Evolutionary conservation across 148 eudicot genomes (phyloP), one percentile per base, ranked within the genome.

Genomic region (Vaccinium corymbosum): DNA sequence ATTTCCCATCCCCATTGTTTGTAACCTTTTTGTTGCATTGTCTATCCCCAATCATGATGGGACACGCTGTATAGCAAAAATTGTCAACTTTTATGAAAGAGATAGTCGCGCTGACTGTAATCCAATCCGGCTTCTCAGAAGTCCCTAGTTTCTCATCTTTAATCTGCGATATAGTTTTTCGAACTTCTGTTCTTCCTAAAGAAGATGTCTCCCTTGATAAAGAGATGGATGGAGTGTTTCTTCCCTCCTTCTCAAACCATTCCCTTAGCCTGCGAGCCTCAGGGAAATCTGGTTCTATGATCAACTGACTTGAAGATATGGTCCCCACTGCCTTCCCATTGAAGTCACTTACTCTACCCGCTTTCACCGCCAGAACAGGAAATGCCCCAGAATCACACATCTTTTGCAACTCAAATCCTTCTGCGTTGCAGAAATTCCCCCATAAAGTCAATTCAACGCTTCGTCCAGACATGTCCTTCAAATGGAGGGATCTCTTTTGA

Each of bases 41-140:
- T 17, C 98, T 91, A 68, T 93, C 99, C 4, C 93, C 96, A 79
- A 89, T 82, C 90, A 77, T 79, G 68, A 90, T 49, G 13, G 98
- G 98, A 84, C 99, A 97, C 75, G 99, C 99, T 48, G 93, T 85
- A 80, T 97, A 97, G 84, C 95, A 97, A 81, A 95, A 97, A 79
- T 89, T 94, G 35, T 97, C 99, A 55, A 57, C 80, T 86, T 94
- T 95, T n/a, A 97, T 79, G 81, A 90, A 92, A 5, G 94, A 84
- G 74, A 95, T 74, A 56, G 95, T 86, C 71, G 93, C 99, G 68
- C 85, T 82, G 2, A 97, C 98, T 17, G 95, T 91, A 38, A 95
- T 95, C 97, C 94, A 97, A 85, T 97, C 98, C 16, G 99, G 95
- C 88, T 94, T 97, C 83, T 95, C 98, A 59, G 93, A 92, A 82